A percentile compares a stretch with the other conserved stretches of the same genome.
These are phyloP conservation scores for Lepidium didymum DNA, from an alignment of 345 rosid genomes.

Conservation along the genomic window DNA sequence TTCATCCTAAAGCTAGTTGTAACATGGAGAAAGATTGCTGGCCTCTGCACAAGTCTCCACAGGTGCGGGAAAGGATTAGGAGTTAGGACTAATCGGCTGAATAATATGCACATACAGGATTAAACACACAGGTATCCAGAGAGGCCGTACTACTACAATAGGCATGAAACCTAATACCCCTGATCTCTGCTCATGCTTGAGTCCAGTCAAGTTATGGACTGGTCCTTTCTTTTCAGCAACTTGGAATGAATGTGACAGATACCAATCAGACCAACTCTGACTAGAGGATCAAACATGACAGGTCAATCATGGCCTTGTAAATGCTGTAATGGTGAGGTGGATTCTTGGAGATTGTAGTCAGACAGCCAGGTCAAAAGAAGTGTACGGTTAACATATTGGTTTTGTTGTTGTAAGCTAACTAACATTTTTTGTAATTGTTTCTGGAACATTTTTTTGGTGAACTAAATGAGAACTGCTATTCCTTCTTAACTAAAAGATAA, in stretches of 20 bases:
- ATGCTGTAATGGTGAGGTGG: neutral
- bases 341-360: neutral
- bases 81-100: neutral
- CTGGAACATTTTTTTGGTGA: neutral
- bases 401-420: neutral
- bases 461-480: neutral
- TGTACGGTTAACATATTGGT: neutral
- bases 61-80: neutral
- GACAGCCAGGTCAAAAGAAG: neutral
- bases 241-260: neutral
- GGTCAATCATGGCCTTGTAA: neutral
- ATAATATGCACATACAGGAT: neutral
- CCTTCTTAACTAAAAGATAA: neutral
- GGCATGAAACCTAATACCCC: neutral
- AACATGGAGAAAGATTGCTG: neutral
- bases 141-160: neutral
- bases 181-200: neutral
- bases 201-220: neutral
- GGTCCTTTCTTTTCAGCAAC: neutral
- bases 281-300: neutral
- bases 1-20: neutral
- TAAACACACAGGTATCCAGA: neutral
- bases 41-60: slow-evolving; percentile 6
- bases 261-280: neutral
- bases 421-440: neutral